Conservation (phyloP, 805 yeast genomes). For the Candida methanosorbosa region DNA sequence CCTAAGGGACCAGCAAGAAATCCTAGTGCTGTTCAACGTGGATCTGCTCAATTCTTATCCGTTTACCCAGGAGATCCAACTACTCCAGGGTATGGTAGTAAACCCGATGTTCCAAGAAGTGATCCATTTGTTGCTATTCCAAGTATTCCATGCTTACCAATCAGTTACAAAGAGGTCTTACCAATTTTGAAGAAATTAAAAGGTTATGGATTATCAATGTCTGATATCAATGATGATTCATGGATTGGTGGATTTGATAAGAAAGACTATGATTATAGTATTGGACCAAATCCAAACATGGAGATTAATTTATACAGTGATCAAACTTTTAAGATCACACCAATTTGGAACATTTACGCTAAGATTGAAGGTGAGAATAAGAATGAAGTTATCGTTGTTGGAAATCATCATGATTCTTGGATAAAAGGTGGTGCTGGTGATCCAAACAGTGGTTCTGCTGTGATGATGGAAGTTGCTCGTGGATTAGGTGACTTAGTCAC, state of each 20-base stretch:
- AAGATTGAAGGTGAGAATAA: slow-evolving; percentile 37
- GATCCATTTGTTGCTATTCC: slow-evolving; percentile 43
- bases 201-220: slow-evolving; percentile 39
- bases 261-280: slow-evolving; percentile 11
- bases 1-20: slow-evolving; percentile 66
- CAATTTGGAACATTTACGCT: slow-evolving; percentile 53
- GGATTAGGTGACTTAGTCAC: slow-evolving; percentile 35
- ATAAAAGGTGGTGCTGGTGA: slow-evolving; percentile 63
- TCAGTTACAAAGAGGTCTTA: slow-evolving; percentile 44
- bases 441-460: slow-evolving; percentile 59
- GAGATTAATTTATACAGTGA: slow-evolving; percentile 42
- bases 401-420: slow-evolving; percentile 70
- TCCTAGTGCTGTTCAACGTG: slow-evolving; percentile 60
- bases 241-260: slow-evolving; percentile 9
- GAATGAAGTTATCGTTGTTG: slow-evolving; percentile 44
- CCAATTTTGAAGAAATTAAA: slow-evolving; percentile 48
- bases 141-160: slow-evolving; percentile 53
- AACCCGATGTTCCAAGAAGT: slow-evolving; percentile 31
- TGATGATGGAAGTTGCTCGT: slow-evolving; percentile 45
- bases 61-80: slow-evolving; percentile 61
- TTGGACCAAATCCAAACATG: slow-evolving; percentile 15
- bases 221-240: slow-evolving; percentile 1
- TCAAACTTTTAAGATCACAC: slow-evolving; percentile 47
- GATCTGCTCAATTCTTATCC: slow-evolving; percentile 52
- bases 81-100: slow-evolving; percentile 50